A percentile compares a stretch with the other conserved stretches of the same genome.
These are phyloP conservation scores for Chaetomium globosum DNA, from an alignment of 2,329 filamentous ascomycete genomes.

Conservation along the genomic window DNA sequence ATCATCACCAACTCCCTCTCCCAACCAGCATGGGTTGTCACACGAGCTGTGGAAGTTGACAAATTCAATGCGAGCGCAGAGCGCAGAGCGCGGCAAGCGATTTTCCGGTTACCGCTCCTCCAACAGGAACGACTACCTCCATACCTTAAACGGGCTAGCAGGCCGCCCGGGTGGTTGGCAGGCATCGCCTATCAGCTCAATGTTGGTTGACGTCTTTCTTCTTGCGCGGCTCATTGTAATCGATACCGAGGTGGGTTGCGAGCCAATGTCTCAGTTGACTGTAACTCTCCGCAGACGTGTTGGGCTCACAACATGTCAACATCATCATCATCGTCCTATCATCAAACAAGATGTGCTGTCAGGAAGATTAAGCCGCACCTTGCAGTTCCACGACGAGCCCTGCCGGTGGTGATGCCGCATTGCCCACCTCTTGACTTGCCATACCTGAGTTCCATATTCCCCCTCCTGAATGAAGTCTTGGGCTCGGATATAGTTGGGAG, in stretches of 20 bases:
- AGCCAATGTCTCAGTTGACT: background rate
- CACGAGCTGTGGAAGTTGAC: background rate
- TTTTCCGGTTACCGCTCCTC: background rate
- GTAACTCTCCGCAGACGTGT: background rate
- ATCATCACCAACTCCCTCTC: background rate
- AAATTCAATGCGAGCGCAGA: background rate
- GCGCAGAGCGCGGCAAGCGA: background rate
- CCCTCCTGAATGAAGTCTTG: background rate
- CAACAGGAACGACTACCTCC: background rate
- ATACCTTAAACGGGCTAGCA: too few relatives aligned
- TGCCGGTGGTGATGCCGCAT: background rate
- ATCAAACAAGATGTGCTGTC: background rate
- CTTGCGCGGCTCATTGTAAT: background rate
- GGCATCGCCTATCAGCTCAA: background rate
- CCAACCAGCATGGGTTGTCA: background rate
- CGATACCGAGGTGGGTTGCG: background rate
- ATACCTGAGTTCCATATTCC: background rate
- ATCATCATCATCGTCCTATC: background rate
- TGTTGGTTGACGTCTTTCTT: background rate
- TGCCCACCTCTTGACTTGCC: background rate
- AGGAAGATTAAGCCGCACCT: background rate
- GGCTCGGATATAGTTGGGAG: background rate
- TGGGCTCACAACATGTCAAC: background rate
- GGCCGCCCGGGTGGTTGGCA: background rate
- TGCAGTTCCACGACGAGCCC: background rate